A percentile compares a stretch with the other conserved stretches of the same genome.
Evolutionary conservation across 805 yeast species (phyloP).

Genomic region (Lipomyces starkeyi): DNA sequence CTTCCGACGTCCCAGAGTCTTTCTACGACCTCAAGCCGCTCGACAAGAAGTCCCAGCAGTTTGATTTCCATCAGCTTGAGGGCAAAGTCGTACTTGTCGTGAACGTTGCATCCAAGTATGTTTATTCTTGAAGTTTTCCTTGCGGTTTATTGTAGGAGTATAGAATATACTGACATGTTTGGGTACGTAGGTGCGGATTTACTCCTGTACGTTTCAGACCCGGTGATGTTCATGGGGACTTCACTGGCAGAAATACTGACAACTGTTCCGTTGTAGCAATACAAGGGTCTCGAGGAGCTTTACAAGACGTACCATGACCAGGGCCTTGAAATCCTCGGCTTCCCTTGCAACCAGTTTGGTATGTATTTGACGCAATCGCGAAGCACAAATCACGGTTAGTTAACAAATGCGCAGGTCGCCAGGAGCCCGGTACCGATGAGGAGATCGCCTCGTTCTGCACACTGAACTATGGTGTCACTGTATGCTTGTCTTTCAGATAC

Average conservation of each 20-base stretch:
- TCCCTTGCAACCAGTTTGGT: constrained; percentile 92
- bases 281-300: constrained; percentile 69
- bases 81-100: constrained; percentile 85
- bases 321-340: constrained; percentile 75
- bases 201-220: constrained; percentile 37
- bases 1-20: constrained; percentile 13
- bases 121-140: neutral
- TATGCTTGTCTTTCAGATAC: constrained; percentile 4
- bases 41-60: constrained; percentile 64
- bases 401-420: constrained; percentile 51
- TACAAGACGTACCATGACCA: constrained; percentile 66
- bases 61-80: constrained; percentile 63
- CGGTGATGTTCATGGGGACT: neutral
- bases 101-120: constrained; percentile 85
- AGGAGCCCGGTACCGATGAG: constrained; percentile 69
- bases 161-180: neutral
- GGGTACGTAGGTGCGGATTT: constrained; percentile 37
- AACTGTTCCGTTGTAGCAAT: constrained; percentile 63
- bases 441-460: constrained; percentile 74
- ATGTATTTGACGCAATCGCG: constrained; percentile 2
- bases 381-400: neutral
- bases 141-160: neutral
- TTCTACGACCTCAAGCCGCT: constrained; percentile 73
- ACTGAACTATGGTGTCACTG: constrained; percentile 81
- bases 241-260: neutral